Percentiles rank a stretch among this genome's conserved stretches.
These are phyloP conservation scores for Metschnikowia similis DNA, from an alignment of 805 yeast genomes.

Conservation along the genomic window DNA sequence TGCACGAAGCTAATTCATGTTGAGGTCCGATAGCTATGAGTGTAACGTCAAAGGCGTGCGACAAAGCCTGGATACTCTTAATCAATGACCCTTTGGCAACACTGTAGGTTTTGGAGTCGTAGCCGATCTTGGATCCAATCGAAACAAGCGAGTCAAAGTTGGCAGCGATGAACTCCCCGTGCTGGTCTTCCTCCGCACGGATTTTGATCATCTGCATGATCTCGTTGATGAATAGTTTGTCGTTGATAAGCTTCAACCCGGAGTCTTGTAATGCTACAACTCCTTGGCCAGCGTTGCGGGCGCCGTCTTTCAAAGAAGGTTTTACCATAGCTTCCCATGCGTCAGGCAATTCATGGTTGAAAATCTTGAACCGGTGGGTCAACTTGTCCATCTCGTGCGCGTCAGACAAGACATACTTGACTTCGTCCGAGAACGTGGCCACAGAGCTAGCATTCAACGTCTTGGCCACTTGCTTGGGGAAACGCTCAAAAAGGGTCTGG, in stretches of 20 bases:
- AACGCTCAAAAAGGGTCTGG: slow-evolving; percentile 14
- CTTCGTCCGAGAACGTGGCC: slow-evolving; percentile 24
- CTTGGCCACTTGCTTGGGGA: slow-evolving; percentile 20
- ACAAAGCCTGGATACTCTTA: slow-evolving; percentile 13
- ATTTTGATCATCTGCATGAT: slow-evolving; percentile 45
- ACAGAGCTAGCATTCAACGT: slow-evolving; percentile 6
- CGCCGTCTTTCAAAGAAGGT: slow-evolving; percentile 4
- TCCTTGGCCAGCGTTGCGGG: slow-evolving; percentile 10
- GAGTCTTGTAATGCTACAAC: slow-evolving; percentile 20
- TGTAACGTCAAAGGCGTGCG: slow-evolving; percentile 18
- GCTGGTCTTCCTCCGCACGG: slow-evolving; percentile 20
- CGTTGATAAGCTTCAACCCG: slow-evolving; percentile 34
- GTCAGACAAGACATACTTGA: slow-evolving; percentile 18
- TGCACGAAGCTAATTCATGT: slow-evolving; percentile 12
- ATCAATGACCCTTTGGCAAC: slow-evolving; percentile 34
- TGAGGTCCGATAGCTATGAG: slow-evolving; percentile 17
- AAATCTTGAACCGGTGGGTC: slow-evolving; percentile 21
- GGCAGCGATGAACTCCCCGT: slow-evolving; percentile 28
- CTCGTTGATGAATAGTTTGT: slow-evolving; percentile 46
- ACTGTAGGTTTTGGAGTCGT: slow-evolving; percentile 37
- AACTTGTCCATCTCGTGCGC: slow-evolving; percentile 5
- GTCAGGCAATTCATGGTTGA: slow-evolving; percentile 28
- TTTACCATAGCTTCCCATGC: slow-evolving; percentile 33
- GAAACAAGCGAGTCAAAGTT: slow-evolving; percentile 41
- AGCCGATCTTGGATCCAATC: slow-evolving; percentile 42